Evolutionary conservation across 2,329 filamentous ascomycete species (phyloP), one percentile per base, ranked within the genome.

Genomic region (Alternaria sp.): DNA sequence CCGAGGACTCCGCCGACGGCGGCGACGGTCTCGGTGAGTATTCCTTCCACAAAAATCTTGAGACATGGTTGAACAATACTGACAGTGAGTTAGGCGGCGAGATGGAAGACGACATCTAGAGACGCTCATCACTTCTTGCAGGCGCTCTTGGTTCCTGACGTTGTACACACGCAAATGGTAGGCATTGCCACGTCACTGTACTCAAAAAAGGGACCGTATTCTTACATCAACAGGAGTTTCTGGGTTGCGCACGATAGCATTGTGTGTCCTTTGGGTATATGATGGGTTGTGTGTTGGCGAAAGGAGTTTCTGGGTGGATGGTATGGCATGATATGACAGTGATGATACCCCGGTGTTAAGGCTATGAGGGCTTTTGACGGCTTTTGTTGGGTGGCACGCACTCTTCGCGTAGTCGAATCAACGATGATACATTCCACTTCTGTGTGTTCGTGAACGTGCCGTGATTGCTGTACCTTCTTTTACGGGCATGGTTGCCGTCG

Each of bases 21-120:
- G 69, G 58, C n/a, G 67, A 67, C 30, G 67, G 59, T 13, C 11
- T 67, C 17, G 67, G 72, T 73, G 59, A 67, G 70, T 72, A 59
- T 43, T 53, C 43, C 10, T 54, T 19, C 40, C 57, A 13, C 9
- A 10, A 59, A n/a, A 62, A 63, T 2, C 58, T 70, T 15, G 6
- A 52, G n/a, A 50, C 30, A 2, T 69, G 64, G 63, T 17, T 67
- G 51, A 40, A 62, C 13, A 61, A 45, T 53, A 57, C 66, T 72
- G 61, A 71, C 63, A 45, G n/a, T 30, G 12, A 50, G 44, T 57
- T 30, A 65, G 59, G 32, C 26, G n/a, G 9, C 51, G 59, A 66
- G 9, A 6, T n/a, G 5, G 46, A 49, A 17, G 59, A 65, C 11
- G 54, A 65, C 3, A 45, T 36, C 36, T 61, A 62, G 52, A 17